A percentile compares a stretch with the other conserved stretches of the same genome.
These are phyloP conservation scores for Verticillium albo-atrum DNA, from an alignment of 2,329 filamentous ascomycete genomes.

Conservation along the genomic window DNA sequence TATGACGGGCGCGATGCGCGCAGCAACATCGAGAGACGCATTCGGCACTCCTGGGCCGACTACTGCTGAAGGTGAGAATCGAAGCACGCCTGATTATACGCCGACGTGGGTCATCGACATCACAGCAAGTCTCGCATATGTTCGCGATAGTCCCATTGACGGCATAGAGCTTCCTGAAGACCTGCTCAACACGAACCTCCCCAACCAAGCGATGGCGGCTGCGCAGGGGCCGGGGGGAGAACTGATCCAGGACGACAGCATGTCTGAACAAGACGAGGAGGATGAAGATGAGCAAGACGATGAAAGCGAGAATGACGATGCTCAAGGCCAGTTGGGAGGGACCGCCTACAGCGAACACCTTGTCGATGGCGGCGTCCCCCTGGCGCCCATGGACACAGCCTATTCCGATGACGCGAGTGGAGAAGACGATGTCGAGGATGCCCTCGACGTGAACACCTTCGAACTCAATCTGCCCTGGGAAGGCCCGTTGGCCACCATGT, in stretches of 20 bases:
- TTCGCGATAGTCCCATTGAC: slow-evolving; percentile 9
- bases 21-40: slow-evolving; percentile 4
- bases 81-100: not conserved
- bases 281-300: slow-evolving; percentile 14
- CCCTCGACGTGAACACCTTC: slow-evolving; percentile 2
- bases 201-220: not conserved
- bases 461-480: not conserved
- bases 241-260: not conserved
- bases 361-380: slow-evolving; percentile 7
- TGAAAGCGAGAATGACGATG: slow-evolving; percentile 5
- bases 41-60: slow-evolving; percentile 4
- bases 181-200: not conserved
- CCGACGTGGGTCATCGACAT: slow-evolving; percentile 5
- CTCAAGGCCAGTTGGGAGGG: slow-evolving; percentile 12
- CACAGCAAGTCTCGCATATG: slow-evolving; percentile 2
- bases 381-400: not conserved
- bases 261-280: slow-evolving; percentile 6
- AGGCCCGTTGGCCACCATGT: not conserved
- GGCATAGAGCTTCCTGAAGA: not conserved
- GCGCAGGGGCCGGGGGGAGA: not conserved
- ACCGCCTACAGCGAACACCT: slow-evolving; percentile 13
- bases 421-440: not conserved
- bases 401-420: slow-evolving; percentile 1
- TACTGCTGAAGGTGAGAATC: slow-evolving; percentile 2
- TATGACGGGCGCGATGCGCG: slow-evolving; percentile 37